These are phyloP conservation scores for Fusarium pilosicola DNA, from an alignment of 2,329 filamentous ascomycete genomes.

Conservation along the genomic window DNA sequence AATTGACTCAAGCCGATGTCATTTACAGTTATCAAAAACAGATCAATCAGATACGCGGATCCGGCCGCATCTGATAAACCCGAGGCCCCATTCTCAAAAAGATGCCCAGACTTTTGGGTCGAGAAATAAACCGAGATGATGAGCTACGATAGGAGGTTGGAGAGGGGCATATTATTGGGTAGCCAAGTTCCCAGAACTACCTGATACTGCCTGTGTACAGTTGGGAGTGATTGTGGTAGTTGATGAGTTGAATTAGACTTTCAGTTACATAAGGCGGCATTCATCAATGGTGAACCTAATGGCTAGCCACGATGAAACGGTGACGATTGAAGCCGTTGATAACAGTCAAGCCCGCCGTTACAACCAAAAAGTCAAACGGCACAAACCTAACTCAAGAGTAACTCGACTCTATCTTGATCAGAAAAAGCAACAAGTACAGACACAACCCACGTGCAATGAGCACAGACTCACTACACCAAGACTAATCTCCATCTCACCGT, in stretches of 20 bases:
- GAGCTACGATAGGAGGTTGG: neutral
- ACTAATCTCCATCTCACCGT: constrained; percentile 2
- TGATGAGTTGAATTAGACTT: neutral
- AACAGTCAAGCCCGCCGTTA: neutral
- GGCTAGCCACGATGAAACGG: neutral
- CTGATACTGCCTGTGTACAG: neutral
- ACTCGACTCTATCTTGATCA: neutral
- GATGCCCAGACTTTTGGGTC: neutral
- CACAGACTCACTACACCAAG: constrained; percentile 17
- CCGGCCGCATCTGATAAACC: neutral
- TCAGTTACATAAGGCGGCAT: neutral
- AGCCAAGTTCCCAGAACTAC: neutral
- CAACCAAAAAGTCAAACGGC: neutral
- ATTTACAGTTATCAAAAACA: neutral
- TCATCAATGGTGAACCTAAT: neutral
- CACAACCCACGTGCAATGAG: constrained; percentile 22
- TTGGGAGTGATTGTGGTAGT: neutral
- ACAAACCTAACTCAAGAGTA: constrained; percentile 2
- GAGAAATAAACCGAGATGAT: neutral
- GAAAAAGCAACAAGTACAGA: constrained; percentile 9
- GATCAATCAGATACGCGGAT: neutral
- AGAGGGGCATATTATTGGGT: neutral
- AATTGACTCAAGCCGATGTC: neutral
- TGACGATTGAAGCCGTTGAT: neutral
- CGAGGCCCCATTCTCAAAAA: neutral